Base-by-base conservation (phyloP, 2,329 filamentous ascomycete genomes). In the Phialophora tarda region DNA sequence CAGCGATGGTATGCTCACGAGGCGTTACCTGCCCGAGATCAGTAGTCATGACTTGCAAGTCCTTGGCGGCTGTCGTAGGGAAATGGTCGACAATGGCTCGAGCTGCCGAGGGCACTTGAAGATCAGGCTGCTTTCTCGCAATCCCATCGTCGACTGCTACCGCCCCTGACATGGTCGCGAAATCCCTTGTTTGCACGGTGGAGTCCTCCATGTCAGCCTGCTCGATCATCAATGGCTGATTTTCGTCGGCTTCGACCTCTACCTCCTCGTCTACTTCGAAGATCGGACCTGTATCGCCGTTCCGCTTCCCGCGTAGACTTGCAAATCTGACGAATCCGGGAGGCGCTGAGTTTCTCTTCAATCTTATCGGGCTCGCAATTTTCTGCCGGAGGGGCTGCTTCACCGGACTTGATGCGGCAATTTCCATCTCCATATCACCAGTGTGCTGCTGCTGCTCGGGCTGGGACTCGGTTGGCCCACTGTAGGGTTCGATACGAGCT, bases 291-390 rank as follows among this genome's bases (percentile, higher is more conserved):
- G 65, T 34, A 50, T 63, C 64, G 21, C 28, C 55, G 47, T 63
- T 63, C 47, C 66, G 54, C 51, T 68, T 63, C 11, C 66, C 69
- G 38, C 71, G 71, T 26, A 72, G 50, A 56, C 71, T 72, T 17
- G 54, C 69, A 48, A 72, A 72, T 58, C 71, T 59, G 30, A 67
- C 62, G 28, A 72, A 66, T 34, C 62, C 64, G 17, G 71, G 62
- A 24, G 68, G 67, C 41, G 62, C 60, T 7, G 67, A 60, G 32
- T 62, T 55, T 28, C 63, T 69, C 62, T 70, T 69, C 21, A 60
- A 51, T 41, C 62, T 50, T 32, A 58, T 47, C 26, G 70, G 61
- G 44, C 63, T 69, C 21, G 67, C 26, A 24, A 14, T 58, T 47
- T 55, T 32, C 21, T 56, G 44, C 23, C 34, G 47, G 30, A 54